Conservation (phyloP, 768 basidiomycete genomes). For the Lactifluus echinatus region DNA sequence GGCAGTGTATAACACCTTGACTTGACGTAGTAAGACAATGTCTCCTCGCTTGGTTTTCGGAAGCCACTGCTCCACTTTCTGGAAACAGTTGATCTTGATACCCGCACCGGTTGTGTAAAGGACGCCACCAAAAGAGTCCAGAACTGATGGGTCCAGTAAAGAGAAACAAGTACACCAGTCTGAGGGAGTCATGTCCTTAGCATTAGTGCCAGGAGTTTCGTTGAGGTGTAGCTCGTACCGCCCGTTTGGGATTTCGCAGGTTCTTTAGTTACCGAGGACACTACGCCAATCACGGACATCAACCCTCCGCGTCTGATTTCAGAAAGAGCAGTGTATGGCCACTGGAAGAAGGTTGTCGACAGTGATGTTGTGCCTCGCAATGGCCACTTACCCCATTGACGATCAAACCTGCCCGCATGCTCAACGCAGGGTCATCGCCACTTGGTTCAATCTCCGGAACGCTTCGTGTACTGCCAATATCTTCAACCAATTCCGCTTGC, state of each 20-base stretch:
- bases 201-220: neutral
- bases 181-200: slow-evolving; percentile 22
- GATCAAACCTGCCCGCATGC: slow-evolving; percentile 11
- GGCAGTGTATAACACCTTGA: slow-evolving; percentile 35
- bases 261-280: slow-evolving; percentile 14
- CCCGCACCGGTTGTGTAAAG: slow-evolving; percentile 22
- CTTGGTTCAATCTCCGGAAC: neutral
- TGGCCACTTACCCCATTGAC: slow-evolving; percentile 4
- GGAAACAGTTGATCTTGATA: slow-evolving; percentile 41
- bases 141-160: slow-evolving; percentile 46
- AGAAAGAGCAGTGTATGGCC: slow-evolving; percentile 10
- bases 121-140: slow-evolving; percentile 24
- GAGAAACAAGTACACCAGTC: slow-evolving; percentile 39
- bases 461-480: neutral
- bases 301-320: slow-evolving; percentile 3
- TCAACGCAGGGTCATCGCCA: neutral
- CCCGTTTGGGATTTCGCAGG: slow-evolving; percentile 21
- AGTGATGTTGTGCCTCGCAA: no score
- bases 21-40: slow-evolving; percentile 40
- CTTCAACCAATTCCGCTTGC: neutral
- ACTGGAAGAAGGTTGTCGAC: neutral
- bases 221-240: slow-evolving; percentile 23
- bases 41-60: slow-evolving; percentile 42
- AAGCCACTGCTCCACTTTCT: slow-evolving; percentile 39
- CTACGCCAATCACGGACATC: slow-evolving; percentile 30